Evolutionary conservation across 1,284 basidiomycete genomes (phyloP).

Genomic region (Garcileccinum viscosum): DNA sequence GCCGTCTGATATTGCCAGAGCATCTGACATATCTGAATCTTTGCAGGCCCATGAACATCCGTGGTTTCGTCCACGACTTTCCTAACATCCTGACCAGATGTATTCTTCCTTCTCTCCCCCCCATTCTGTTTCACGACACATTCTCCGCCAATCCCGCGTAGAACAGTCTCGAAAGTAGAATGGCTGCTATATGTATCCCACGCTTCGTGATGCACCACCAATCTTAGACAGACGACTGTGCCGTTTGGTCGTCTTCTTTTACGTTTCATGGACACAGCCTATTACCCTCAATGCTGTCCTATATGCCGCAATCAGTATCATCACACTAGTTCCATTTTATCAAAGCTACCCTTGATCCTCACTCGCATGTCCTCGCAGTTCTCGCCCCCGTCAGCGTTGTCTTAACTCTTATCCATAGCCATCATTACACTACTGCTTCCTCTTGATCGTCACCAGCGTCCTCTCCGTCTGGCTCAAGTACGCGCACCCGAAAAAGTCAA

Average conservation of each 20-base stretch:
- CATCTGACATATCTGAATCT: not conserved
- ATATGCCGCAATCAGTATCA: conserved; percentile 26
- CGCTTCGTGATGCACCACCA: no score
- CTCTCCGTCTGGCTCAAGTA: conserved; percentile 13
- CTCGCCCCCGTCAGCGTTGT: conserved; percentile 24
- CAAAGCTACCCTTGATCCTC: conserved; percentile 29
- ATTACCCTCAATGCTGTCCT: conserved; percentile 40
- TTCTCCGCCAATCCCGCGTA: conserved; percentile 22
- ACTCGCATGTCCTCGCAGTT: conserved; percentile 16
- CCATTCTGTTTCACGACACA: conserved; percentile 14
- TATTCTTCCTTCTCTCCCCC: conserved; percentile 22
- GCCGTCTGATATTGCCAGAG: not conserved
- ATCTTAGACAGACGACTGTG: no score
- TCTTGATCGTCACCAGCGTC: conserved; percentile 45
- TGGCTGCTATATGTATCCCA: conserved; percentile 19
- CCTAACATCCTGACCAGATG: conserved; percentile 5
- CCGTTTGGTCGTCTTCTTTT: no score
- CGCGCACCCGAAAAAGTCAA: conserved; percentile 17
- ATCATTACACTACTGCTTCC: conserved; percentile 48
- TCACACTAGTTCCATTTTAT: conserved; percentile 24
- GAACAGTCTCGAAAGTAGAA: conserved; percentile 19
- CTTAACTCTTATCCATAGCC: conserved; percentile 43
- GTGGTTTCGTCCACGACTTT: not conserved
- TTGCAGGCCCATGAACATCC: not conserved
- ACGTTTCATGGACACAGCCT: conserved; percentile 38